Evolutionary conservation across 2,329 filamentous ascomycete species (phyloP), one percentile per base, ranked within the genome.

Genomic region (Pseudocercospora fuligena): DNA sequence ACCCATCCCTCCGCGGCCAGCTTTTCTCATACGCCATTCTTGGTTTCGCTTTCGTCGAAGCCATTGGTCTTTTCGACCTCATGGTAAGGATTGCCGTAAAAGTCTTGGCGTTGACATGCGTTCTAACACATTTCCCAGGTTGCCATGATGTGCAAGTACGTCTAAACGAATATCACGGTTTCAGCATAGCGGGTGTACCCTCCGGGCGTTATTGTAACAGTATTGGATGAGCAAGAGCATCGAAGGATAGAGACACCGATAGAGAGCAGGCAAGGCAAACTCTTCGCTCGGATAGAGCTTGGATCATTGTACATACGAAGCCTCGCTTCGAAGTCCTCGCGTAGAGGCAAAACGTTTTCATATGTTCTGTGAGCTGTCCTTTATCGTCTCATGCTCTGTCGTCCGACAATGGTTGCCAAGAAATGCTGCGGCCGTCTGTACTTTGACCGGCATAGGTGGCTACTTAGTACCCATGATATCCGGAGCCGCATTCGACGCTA

Each of bases 11-110:
- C 86, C 91, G 92, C 86, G 92, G 92, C 82, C 93, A 96, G 89
- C 92, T 97, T 80, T 97, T 95, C 91, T 92, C 91, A 77, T 94
- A 95, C 86, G 92, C 92, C 88, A 94, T 95, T 91, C 87, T 95
- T 81, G 92, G 92, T 87, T 95, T 95, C 87, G 92, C 92, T 82
- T 95, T 95, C 90, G 92, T 94, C 84, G 92, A 95, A 84, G 92
- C 92, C 85, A 93, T 92, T 78, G 91, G 90, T 90, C 68, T 73
- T 71, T 40, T 40, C 36, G 36, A 40, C 36, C 36, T 40, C 36
- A 40, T 40, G 36, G 36, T 40, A 40, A 40, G 36, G 5, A n/a
- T n/a, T n/a, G 12, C 36, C 36, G 36, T 5, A 2, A 4, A 5
- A 2, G 36, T 40, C 36, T 40, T 40, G 36, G 36, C 36, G 6